phyloP scores from a whole-genome alignment of 441 rosid genomes.

The Bruguiera hainesii region DNA sequence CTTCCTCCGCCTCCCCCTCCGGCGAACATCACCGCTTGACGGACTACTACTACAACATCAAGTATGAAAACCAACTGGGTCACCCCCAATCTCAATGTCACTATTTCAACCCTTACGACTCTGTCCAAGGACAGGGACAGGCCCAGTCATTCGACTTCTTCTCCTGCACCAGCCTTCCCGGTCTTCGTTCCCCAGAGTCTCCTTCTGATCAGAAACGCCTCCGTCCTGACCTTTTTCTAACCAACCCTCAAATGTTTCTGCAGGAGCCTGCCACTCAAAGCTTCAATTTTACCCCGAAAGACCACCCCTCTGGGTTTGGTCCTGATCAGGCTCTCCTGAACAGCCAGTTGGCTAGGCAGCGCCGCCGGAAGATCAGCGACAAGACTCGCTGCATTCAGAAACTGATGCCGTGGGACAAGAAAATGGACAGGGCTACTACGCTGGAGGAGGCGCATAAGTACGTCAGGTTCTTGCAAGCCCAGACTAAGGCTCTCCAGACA shows the following conservation, averaged over 20 bases:
- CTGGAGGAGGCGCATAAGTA: conserved; percentile 66
- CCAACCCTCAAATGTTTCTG: conserved; percentile 11
- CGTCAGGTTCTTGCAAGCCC: conserved; percentile 70
- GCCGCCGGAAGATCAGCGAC: conserved; percentile 62
- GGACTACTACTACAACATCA: conserved; percentile 7
- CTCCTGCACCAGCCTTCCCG: conserved; percentile 18
- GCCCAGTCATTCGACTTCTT: conserved; percentile 24
- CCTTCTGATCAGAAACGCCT: conserved; percentile 6
- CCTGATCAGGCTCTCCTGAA: neutral
- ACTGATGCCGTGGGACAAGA: conserved; percentile 67
- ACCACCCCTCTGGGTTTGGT: neutral
- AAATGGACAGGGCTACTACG: conserved; percentile 71
- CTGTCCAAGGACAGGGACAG: neutral
- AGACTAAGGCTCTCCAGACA: conserved; percentile 51
- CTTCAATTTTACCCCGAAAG: too few species aligned
- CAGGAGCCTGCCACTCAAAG: conserved; percentile 1
- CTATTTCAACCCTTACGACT: neutral
- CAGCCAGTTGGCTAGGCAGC: conserved; percentile 24
- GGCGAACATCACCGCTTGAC: neutral
- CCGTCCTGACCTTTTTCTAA: conserved; percentile 5
- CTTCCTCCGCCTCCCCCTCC: conserved; percentile 8
- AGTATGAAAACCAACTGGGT: conserved; percentile 15
- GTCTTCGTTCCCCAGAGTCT: conserved; percentile 25
- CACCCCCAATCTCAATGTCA: neutral
- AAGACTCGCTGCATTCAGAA: conserved; percentile 56